Conservation (phyloP, 371 early-diverging fungal species). For the Parasitella parasitica region DNA sequence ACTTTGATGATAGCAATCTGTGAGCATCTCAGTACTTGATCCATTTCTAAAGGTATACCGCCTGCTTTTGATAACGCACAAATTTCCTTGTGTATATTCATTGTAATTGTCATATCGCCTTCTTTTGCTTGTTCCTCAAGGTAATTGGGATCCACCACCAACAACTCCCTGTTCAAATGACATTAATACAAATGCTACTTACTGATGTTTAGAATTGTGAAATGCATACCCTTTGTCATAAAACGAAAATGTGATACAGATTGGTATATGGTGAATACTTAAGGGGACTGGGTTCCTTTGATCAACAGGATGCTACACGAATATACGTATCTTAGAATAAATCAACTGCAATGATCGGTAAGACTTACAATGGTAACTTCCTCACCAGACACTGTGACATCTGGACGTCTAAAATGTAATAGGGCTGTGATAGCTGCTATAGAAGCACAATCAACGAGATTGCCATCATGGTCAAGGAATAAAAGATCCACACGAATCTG, state of each 20-base stretch:
- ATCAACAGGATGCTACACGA: conserved; percentile 74
- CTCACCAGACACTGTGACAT: conserved; percentile 89
- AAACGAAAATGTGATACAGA: conserved; percentile 89
- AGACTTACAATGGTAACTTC: conserved; percentile 83
- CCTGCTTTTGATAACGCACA: conserved; percentile 91
- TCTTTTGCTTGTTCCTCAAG: conserved; percentile 83
- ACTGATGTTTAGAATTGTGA: too few relatives aligned
- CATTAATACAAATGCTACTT: too few relatives aligned
- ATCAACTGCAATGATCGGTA: neutral
- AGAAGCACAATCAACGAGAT: conserved; percentile 87
- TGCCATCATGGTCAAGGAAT: conserved; percentile 92
- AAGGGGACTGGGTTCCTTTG: conserved; percentile 92
- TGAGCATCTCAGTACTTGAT: conserved; percentile 73
- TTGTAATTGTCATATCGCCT: conserved; percentile 83
- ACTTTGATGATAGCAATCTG: conserved; percentile 77
- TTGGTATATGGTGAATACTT: conserved; percentile 92
- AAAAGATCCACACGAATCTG: conserved; percentile 86
- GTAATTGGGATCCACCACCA: conserved; percentile 84
- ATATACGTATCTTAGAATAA: neutral
- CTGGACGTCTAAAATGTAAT: conserved; percentile 89
- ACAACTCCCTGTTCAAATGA: conserved; percentile 55
- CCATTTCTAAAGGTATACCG: conserved; percentile 73
- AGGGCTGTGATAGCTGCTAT: conserved; percentile 91
- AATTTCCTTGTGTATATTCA: conserved; percentile 90
- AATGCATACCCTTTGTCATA: conserved; percentile 74